These are phyloP conservation scores for Linum lewisii DNA, from an alignment of 345 rosid species.

Conservation along the genomic window DNA sequence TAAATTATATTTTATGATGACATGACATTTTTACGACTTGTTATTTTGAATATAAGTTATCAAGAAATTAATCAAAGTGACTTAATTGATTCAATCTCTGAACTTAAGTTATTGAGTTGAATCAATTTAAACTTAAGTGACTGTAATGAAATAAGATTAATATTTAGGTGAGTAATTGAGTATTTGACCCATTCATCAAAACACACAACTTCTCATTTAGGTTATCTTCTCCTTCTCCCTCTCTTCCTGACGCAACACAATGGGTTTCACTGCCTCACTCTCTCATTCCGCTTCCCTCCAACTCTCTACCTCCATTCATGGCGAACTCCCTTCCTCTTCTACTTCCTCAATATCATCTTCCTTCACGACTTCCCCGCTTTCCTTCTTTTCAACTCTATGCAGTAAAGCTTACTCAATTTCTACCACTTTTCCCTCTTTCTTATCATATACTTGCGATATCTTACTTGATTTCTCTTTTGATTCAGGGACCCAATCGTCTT, in stretches of 20 bases:
- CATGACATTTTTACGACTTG: too few species aligned
- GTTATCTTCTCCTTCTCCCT: neutral
- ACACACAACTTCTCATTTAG: too few species aligned
- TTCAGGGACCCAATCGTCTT: constrained; percentile 24
- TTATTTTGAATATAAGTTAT: too few species aligned
- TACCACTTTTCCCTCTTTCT: neutral
- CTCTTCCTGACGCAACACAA: constrained; percentile 3
- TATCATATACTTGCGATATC: neutral
- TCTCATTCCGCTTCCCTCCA: constrained; percentile 25
- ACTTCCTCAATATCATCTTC: constrained; percentile 23
- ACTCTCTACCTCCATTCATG: constrained; percentile 24
- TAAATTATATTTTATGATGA: too few species aligned
- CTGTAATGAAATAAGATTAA: too few species aligned
- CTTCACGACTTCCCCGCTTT: constrained; percentile 30
- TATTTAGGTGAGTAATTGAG: too few species aligned
- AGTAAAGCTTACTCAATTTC: constrained; percentile 19
- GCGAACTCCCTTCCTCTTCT: constrained; percentile 15
- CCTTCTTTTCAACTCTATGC: constrained; percentile 27
- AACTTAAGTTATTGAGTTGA: too few species aligned
- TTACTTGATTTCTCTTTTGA: neutral
- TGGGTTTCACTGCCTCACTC: constrained; percentile 42
- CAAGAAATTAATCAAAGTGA: too few species aligned
- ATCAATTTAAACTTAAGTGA: too few species aligned
- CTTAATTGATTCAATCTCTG: too few species aligned
- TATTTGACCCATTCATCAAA: too few species aligned